Percentiles rank a stretch among this genome's conserved stretches.
Conservation (phyloP, 768 basidiomycete species). For the Tricholoma bakamatsutake region DNA sequence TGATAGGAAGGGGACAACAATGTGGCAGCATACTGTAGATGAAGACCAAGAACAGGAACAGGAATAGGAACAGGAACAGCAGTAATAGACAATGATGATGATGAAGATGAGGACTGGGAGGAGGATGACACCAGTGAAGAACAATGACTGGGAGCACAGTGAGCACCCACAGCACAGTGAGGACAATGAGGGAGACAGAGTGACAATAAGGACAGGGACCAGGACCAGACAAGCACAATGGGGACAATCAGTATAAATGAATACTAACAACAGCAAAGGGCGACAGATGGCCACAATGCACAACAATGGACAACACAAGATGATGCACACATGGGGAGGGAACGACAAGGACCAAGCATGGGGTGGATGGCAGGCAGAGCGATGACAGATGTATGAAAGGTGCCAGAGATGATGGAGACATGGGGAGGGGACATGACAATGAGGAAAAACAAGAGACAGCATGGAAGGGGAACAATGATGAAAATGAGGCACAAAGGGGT, state of each 20-base stretch:
- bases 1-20: background rate
- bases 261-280: background rate
- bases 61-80: background rate
- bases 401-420: too few species aligned
- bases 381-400: too few species aligned
- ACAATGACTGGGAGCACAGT: background rate
- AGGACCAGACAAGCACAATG: background rate
- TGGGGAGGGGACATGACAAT: too few species aligned
- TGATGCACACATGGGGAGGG: too few species aligned
- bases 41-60: background rate
- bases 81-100: background rate
- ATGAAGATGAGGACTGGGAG: too few species aligned
- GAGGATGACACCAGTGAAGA: background rate
- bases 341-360: too few species aligned
- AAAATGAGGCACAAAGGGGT: too few species aligned
- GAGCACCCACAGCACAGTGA: background rate
- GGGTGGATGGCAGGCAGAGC: too few species aligned
- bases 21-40: background rate
- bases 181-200: background rate
- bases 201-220: background rate
- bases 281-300: too few species aligned
- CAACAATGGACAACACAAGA: too few species aligned
- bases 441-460: too few species aligned
- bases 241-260: background rate
- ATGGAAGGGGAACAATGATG: too few species aligned